A percentile compares a stretch with the other conserved stretches of the same genome.
Conservation (phyloP, 495 filamentous ascomycete genomes). For the Aspergillus baeticus region DNA sequence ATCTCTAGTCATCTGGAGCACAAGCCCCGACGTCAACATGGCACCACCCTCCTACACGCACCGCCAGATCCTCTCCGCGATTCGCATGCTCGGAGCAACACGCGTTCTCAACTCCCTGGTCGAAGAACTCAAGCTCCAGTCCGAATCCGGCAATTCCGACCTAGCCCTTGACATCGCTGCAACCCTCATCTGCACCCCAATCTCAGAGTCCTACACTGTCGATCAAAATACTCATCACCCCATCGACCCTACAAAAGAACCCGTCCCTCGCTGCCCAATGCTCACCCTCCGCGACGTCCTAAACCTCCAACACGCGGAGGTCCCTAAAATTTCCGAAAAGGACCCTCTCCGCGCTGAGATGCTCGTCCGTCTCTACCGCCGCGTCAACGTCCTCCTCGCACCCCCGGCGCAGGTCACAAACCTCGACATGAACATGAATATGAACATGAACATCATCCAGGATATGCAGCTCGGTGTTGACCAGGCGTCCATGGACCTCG, state of each 20-base stretch:
- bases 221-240: conserved; percentile 44
- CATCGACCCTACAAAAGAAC: conserved; percentile 39
- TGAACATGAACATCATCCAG: conserved; percentile 33
- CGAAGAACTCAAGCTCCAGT: conserved; percentile 66
- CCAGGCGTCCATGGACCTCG: conserved; percentile 37
- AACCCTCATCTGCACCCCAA: conserved; percentile 71
- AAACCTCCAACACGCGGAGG: conserved; percentile 59
- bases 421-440: conserved; percentile 27
- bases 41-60: conserved; percentile 78
- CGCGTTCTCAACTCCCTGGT: conserved; percentile 61
- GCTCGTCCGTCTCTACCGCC: conserved; percentile 71
- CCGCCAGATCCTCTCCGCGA: conserved; percentile 64
- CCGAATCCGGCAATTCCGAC: conserved; percentile 51
- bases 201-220: conserved; percentile 46
- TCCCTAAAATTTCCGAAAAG: conserved; percentile 57
- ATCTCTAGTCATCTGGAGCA: conserved; percentile 69
- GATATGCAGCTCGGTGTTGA: conserved; percentile 41
- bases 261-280: conserved; percentile 37
- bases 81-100: conserved; percentile 68
- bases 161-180: conserved; percentile 73
- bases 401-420: conserved; percentile 41
- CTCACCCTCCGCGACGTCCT: conserved; percentile 71
- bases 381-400: conserved; percentile 63
- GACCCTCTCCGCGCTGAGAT: conserved; percentile 64
- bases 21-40: conserved; percentile 59